Percentiles rank a stretch among this genome's conserved stretches.
These are phyloP conservation scores for Eragrostis nindensis DNA, from an alignment of 176 grass and related monocot genomes.

Conservation along the genomic window DNA sequence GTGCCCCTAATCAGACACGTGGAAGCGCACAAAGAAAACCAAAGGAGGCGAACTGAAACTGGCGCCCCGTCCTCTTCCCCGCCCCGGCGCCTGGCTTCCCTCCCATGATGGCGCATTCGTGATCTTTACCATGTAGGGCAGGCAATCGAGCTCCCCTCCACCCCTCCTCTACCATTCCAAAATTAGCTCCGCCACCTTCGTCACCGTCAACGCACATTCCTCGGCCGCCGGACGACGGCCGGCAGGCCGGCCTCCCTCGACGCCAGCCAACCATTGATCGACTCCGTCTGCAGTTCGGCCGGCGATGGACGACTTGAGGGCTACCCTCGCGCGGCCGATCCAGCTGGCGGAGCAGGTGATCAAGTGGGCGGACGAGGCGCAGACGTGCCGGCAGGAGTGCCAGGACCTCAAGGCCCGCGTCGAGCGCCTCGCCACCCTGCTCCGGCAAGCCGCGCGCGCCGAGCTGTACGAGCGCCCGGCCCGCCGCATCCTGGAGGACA, in stretches of 20 bases:
- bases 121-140: background rate
- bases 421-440: constrained; percentile 70
- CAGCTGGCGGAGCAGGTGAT: constrained; percentile 93
- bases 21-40: too few relatives aligned
- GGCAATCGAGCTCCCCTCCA: background rate
- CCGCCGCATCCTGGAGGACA: constrained; percentile 82
- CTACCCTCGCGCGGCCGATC: constrained; percentile 84
- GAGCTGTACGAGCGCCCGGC: constrained; percentile 94
- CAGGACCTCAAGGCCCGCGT: constrained; percentile 69
- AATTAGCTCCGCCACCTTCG: background rate
- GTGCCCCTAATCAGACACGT: background rate
- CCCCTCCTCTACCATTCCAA: background rate
- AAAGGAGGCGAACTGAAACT: background rate
- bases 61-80: background rate
- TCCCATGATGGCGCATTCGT: background rate
- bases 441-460: constrained; percentile 89
- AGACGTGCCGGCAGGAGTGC: constrained; percentile 73
- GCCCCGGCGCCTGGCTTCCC: too few relatives aligned
- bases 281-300: background rate
- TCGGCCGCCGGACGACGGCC: background rate
- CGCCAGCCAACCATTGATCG: background rate
- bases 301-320: constrained; percentile 74
- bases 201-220: background rate
- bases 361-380: constrained; percentile 76
- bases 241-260: background rate